These are phyloP conservation scores for Ustilago xerochloae DNA, from an alignment of 1,284 basidiomycete species.

Conservation along the genomic window DNA sequence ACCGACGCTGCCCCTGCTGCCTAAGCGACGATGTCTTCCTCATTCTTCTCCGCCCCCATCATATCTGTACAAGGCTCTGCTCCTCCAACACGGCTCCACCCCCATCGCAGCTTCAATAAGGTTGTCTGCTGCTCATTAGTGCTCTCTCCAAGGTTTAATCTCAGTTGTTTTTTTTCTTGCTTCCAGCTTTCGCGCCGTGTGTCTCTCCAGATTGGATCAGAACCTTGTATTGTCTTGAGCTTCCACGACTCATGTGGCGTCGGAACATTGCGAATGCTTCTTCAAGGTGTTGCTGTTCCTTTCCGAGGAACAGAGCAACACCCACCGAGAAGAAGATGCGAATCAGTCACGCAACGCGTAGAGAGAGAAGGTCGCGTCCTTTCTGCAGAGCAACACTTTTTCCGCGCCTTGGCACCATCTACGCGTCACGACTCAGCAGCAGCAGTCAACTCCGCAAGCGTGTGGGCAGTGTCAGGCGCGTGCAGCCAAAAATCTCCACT, in stretches of 20 bases:
- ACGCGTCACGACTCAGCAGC: slow-evolving; percentile 25
- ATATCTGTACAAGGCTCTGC: not conserved
- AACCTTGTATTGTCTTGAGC: not conserved
- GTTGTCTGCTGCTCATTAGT: not conserved
- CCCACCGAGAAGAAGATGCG: too few species aligned
- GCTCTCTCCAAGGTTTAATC: not conserved
- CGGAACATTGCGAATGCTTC: too few species aligned
- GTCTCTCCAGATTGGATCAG: not conserved
- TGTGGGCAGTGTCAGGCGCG: not conserved
- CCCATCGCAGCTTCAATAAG: not conserved
- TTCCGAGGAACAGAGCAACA: too few species aligned
- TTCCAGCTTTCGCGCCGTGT: not conserved
- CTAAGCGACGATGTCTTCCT: not conserved
- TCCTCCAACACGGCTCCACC: not conserved
- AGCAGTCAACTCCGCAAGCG: not conserved
- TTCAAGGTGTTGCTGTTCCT: too few species aligned
- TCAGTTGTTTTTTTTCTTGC: not conserved
- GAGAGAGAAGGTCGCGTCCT: not conserved
- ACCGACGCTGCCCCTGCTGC: slow-evolving; percentile 42
- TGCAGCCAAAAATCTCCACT: not conserved
- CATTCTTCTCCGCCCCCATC: too few species aligned
- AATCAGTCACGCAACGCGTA: not conserved
- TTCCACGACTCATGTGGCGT: too few species aligned
- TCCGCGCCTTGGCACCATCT: slow-evolving; percentile 1
- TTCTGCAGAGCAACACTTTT: not conserved